Evolutionary conservation across 106 monocot species (phyloP), one percentile per base, ranked within the genome.

Genomic region (Chionographis japonica): DNA sequence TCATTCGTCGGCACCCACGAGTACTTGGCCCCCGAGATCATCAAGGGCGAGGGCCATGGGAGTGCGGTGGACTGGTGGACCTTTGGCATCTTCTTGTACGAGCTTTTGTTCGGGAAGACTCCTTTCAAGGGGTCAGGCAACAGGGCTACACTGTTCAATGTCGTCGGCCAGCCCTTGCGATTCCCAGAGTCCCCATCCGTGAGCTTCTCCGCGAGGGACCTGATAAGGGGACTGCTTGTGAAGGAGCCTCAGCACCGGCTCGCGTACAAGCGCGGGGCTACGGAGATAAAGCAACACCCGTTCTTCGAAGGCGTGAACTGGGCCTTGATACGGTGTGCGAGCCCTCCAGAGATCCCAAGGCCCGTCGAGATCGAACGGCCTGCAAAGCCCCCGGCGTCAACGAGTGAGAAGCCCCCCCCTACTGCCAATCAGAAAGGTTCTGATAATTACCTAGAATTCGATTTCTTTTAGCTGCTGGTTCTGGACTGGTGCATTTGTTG

Each of bases 61-160:
- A 74, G 74, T 11, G 83, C 83, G 1, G 83, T 83, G 10, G 83
- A 83, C 27, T 83, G 83, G 83, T 83, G 83, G 83, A 83, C 83
- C 10, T 74, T 78, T 15, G 83, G 83, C 14, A 83, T 83, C n/a
- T 83, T 83, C 50, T 67, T 83, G 63, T 83, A 83, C 7, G 83
- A 83, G 58, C 83, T 83, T 60, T 52, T 83, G 38, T 83, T 78
- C 42, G 78, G 83, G 4, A 83, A 83, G 60, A 83, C 83, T 20
- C 83, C 83, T 17, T 83, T 83, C 74, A 83, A 83, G 40, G 83
- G 83, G 1, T 83, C 74, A 2, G 78, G 78, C 17, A 83, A 83
- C 51, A 40, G 83, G 27, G 83, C 83, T 6, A 83, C 83, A n/a
- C 42, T 83, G 40, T 83, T 83, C 70, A 83, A 83, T 9, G 83